Evolutionary conservation across 1,284 basidiomycete species (phyloP).

Genomic region (Rhodotorula glutinis): DNA sequence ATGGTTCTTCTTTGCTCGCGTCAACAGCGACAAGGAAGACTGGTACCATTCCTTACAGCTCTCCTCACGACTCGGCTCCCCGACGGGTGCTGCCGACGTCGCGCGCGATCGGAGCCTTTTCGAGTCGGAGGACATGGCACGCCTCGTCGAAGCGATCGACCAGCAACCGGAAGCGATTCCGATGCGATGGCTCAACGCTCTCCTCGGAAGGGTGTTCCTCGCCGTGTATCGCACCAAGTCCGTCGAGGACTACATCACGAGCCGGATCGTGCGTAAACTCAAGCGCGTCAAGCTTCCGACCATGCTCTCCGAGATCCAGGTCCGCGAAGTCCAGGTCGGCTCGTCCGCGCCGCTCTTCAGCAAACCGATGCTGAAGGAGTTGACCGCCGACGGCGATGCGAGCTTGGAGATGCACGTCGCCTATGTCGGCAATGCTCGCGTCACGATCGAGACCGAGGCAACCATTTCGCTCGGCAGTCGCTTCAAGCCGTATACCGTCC

Average conservation of each 20-base stretch:
- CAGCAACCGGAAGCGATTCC: constrained; percentile 90
- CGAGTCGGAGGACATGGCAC: constrained; percentile 72
- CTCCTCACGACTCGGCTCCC: constrained; percentile 56
- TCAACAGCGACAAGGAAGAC: constrained; percentile 75
- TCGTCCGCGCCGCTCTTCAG: constrained; percentile 68
- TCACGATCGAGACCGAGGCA: constrained; percentile 83
- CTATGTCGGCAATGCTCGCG: constrained; percentile 81
- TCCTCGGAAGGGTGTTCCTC: constrained; percentile 88
- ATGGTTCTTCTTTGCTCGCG: constrained; percentile 85
- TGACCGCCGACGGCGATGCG: constrained; percentile 87
- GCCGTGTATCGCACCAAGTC: constrained; percentile 63
- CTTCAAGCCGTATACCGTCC: constrained; percentile 81
- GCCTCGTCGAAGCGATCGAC: constrained; percentile 79
- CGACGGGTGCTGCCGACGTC: constrained; percentile 27
- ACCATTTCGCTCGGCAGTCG: constrained; percentile 59
- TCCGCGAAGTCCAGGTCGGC: constrained; percentile 86
- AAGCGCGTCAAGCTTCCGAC: constrained; percentile 81
- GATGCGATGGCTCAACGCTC: constrained; percentile 93
- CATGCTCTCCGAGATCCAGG: constrained; percentile 79
- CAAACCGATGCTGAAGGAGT: constrained; percentile 95
- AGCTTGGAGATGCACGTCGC: constrained; percentile 79
- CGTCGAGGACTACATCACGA: constrained; percentile 65
- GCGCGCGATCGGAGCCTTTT: constrained; percentile 58
- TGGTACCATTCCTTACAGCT: constrained; percentile 90
- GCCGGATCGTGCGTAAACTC: constrained; percentile 87